Evolutionary conservation across 768 basidiomycete genomes (phyloP), one percentile per base, ranked within the genome.

Genomic region (Rhizopogon roseolus): DNA sequence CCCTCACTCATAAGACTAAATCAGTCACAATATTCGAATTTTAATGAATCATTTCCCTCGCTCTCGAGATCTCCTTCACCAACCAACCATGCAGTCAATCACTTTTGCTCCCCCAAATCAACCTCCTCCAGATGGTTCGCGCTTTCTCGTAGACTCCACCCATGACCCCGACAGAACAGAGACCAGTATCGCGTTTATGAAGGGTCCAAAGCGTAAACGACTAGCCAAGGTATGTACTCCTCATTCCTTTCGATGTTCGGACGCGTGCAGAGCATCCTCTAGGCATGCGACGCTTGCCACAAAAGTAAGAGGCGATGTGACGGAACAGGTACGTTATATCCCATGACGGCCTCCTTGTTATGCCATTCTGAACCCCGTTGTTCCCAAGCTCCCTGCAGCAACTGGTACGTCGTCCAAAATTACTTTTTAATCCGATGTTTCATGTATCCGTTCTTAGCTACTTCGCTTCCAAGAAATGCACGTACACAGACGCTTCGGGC

Each of bases 231-330:
- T 76, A 44, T 41, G 67, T 57, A 19, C 39, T 13, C 25, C 37
- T 45, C 28, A 32, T 49, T 29, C 49, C 27, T 27, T 29, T 43
- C 46, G 11, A n/a, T 25, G 22, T n/a, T 22, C 5, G 10, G 19
- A 25, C 40, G 17, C 25, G 41, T 45, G 48, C 52, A 38, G 40
- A 29, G 13, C 50, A 25, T 9, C 52, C 9, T 32, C 34, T 54
- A 80, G 79, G 79, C 90, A 46, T 91, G 90, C 69, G 86, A 90
- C 68, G 85, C 86, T 50, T 92, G 90, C 66, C 90, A 92, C 66
- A 89, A 87, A 68, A 85, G 83, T 71, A 92, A 92, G 65, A 81
- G 90, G 25, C 81, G 89, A 45, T 91, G 89, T 70, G 88, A 90
- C 69, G 88, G 88, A 32, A 88, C 86, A 56, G 84, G 87, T 86